Evolutionary conservation across 805 yeast species (phyloP).

Genomic region (Starmerella riodocensis): DNA sequence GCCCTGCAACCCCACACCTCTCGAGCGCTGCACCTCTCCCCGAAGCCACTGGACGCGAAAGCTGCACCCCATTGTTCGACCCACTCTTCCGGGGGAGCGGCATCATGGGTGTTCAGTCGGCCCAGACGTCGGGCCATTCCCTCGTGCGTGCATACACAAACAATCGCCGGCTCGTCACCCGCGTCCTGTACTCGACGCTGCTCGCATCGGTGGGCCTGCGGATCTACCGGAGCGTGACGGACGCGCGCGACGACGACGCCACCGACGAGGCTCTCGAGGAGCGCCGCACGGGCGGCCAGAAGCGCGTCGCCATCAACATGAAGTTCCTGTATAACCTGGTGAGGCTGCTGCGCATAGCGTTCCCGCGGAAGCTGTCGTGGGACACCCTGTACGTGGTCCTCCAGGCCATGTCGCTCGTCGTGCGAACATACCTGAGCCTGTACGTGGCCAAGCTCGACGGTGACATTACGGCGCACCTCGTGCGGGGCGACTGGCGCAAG

Average conservation of each 20-base stretch:
- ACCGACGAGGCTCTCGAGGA: neutral
- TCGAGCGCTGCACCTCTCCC: too few species aligned
- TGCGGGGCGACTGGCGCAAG: slow-evolving; percentile 50
- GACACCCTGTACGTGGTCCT: slow-evolving; percentile 31
- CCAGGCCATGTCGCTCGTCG: slow-evolving; percentile 48
- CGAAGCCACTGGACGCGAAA: too few species aligned
- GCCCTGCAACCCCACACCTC: too few species aligned
- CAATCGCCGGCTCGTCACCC: slow-evolving; percentile 18
- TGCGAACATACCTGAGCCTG: slow-evolving; percentile 61
- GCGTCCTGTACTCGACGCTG: slow-evolving; percentile 15
- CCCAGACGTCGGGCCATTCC: too few species aligned
- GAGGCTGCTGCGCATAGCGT: slow-evolving; percentile 25
- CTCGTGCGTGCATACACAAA: slow-evolving; percentile 6
- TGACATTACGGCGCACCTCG: slow-evolving; percentile 63
- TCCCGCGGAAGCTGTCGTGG: slow-evolving; percentile 25
- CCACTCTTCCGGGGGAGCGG: too few species aligned
- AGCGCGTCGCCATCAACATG: slow-evolving; percentile 25
- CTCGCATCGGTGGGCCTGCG: slow-evolving; percentile 13
- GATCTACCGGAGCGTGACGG: slow-evolving; percentile 6
- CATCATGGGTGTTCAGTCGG: too few species aligned
- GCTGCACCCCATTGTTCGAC: too few species aligned
- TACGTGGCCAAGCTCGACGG: slow-evolving; percentile 84
- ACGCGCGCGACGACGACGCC: neutral
- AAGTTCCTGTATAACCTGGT: slow-evolving; percentile 23
- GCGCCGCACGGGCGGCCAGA: slow-evolving; percentile 6